phyloP scores from a whole-genome alignment of 768 basidiomycete genomes.

The Tylopilus subfusipes region DNA sequence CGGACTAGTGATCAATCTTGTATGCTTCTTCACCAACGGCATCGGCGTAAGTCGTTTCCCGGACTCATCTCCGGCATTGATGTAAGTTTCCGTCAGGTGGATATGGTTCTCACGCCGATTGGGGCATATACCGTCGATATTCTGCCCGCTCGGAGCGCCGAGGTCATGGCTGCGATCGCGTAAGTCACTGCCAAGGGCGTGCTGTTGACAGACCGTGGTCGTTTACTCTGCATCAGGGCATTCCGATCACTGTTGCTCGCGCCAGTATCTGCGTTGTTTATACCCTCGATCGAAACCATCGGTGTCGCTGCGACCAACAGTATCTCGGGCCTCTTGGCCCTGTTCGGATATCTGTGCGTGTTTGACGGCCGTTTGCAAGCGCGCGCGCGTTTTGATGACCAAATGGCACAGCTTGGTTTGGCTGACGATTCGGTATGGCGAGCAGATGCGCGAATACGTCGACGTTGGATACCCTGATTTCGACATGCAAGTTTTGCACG shows the following conservation, averaged over 20 bases:
- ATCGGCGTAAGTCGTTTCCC: constrained; percentile 46
- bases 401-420: constrained; percentile 42
- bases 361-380: not conserved
- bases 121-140: constrained; percentile 60
- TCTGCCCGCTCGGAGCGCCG: constrained; percentile 57
- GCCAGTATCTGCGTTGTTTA: constrained; percentile 11
- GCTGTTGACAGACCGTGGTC: not conserved
- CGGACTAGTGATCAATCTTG: constrained; percentile 49
- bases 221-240: constrained; percentile 6
- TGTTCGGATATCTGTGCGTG: constrained; percentile 53
- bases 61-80: not conserved
- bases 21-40: constrained; percentile 61
- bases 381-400: not conserved
- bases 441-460: constrained; percentile 49
- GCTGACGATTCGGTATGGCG: constrained; percentile 37
- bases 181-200: constrained; percentile 28
- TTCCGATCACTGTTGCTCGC: constrained; percentile 23
- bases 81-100: constrained; percentile 38
- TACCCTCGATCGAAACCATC: constrained; percentile 46
- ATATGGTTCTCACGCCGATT: constrained; percentile 52
- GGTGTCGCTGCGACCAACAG: constrained; percentile 52
- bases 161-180: constrained; percentile 56
- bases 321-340: constrained; percentile 42
- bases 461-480: constrained; percentile 52
- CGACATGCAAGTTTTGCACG: not conserved